Conservation (phyloP, 169 alveolate species). For the Cystoisospora suis region DNA sequence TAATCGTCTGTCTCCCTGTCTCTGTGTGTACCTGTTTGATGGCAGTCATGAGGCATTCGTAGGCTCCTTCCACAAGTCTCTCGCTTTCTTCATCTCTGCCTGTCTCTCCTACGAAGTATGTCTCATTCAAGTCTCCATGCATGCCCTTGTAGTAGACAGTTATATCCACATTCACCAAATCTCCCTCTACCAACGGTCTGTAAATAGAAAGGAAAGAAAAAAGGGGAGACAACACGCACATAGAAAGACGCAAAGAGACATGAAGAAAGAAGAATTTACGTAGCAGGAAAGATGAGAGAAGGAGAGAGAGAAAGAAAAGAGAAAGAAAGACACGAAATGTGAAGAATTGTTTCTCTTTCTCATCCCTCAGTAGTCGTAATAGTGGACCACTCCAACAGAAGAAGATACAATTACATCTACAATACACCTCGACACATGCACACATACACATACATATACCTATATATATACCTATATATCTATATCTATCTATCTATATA, state of each 20-base stretch:
- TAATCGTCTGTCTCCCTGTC: background rate
- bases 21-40: constrained; percentile 63
- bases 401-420: background rate
- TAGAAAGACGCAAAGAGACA: background rate
- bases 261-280: background rate
- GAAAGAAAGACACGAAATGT: no score
- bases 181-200: constrained; percentile 91
- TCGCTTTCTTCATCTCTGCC: constrained; percentile 22
- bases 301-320: background rate
- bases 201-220: background rate
- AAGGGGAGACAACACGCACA: background rate
- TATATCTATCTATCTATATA: background rate
- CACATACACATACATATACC: background rate
- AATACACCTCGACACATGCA: background rate
- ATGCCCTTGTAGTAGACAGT: constrained; percentile 83
- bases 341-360: no score
- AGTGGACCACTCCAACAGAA: background rate
- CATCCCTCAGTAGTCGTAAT: background rate
- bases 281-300: background rate
- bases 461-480: background rate
- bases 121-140: constrained; percentile 94
- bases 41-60: constrained; percentile 73
- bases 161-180: constrained; percentile 89
- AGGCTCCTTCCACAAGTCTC: constrained; percentile 50
- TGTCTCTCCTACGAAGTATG: constrained; percentile 93